Evolutionary conservation across 1,284 basidiomycete genomes (phyloP).

Genomic region (Trametes versicolor): DNA sequence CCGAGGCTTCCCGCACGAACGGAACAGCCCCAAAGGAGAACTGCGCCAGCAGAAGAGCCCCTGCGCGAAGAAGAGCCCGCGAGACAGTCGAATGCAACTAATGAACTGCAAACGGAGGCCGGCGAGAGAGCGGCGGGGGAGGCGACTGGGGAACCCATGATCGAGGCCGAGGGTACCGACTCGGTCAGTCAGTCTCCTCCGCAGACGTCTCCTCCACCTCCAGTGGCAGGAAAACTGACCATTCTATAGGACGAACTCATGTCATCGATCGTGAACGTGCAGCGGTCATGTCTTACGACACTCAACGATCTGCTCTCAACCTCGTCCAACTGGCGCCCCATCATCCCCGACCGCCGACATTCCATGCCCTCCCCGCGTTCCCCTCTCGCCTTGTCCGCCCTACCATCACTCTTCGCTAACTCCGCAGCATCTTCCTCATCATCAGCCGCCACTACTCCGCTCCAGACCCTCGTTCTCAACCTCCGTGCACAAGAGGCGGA

Average conservation of each 20-base stretch:
- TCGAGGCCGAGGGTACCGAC: conserved; percentile 5
- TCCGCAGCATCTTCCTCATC: conserved; percentile 42
- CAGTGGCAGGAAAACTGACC: conserved; percentile 9
- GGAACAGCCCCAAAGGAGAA: conserved; percentile 2
- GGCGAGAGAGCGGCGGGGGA: background rate
- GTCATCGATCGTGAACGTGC: conserved; percentile 74
- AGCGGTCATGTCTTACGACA: conserved; percentile 77
- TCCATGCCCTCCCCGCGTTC: conserved; percentile 60
- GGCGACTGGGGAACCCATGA: background rate
- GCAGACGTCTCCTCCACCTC: background rate
- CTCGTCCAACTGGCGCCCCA: conserved; percentile 61
- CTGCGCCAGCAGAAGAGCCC: background rate
- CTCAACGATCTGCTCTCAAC: conserved; percentile 75
- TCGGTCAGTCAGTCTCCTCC: conserved; percentile 4
- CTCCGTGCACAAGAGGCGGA: conserved; percentile 60
- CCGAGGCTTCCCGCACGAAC: conserved; percentile 33
- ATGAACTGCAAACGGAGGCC: background rate
- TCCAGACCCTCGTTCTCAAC: conserved; percentile 71
- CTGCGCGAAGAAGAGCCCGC: background rate
- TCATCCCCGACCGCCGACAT: conserved; percentile 70
- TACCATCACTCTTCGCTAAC: conserved; percentile 25
- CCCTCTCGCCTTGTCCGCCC: conserved; percentile 47
- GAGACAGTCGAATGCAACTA: background rate
- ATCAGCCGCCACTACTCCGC: conserved; percentile 40
- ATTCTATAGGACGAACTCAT: conserved; percentile 63